phyloP scores from a whole-genome alignment of 1,284 basidiomycete genomes.

The Blastosporella zonata region DNA sequence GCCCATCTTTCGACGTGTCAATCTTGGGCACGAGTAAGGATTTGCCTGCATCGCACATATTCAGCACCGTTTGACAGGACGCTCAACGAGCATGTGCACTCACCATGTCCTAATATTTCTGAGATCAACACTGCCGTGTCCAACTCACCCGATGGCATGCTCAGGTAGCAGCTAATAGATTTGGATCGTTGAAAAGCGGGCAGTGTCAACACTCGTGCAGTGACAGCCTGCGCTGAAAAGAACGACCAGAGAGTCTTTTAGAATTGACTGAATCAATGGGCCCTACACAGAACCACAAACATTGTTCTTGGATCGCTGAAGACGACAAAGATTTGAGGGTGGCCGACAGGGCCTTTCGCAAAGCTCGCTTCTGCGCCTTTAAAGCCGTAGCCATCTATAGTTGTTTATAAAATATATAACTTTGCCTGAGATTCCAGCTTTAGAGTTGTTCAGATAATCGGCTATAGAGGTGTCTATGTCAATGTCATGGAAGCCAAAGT shows the following conservation, averaged over 20 bases:
- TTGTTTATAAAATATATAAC: no score
- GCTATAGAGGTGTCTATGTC: no score
- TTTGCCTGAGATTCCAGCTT: no score
- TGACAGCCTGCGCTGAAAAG: conserved; percentile 50
- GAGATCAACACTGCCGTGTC: conserved; percentile 52
- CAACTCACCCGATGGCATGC: conserved; percentile 71
- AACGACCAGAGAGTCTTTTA: conserved; percentile 10
- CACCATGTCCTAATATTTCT: conserved; percentile 45
- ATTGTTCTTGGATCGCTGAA: conserved; percentile 55
- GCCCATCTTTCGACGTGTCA: conserved; percentile 34
- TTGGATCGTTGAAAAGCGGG: conserved; percentile 48
- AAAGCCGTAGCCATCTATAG: conserved; percentile 11
- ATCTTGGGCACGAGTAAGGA: conserved; percentile 70
- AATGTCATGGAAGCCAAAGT: no score
- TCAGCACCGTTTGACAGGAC: neutral
- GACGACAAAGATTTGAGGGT: conserved; percentile 42
- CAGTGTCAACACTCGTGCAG: conserved; percentile 43
- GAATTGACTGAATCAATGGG: neutral
- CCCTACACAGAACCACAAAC: conserved; percentile 34
- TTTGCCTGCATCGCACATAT: conserved; percentile 48
- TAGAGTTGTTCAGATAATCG: no score
- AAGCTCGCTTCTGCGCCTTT: conserved; percentile 46
- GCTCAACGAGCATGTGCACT: neutral
- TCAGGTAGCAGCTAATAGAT: conserved; percentile 70
- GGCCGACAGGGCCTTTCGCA: conserved; percentile 48